Evolutionary conservation across 2,329 filamentous ascomycete genomes (phyloP).

Genomic region (Trichophyton verrucosum): DNA sequence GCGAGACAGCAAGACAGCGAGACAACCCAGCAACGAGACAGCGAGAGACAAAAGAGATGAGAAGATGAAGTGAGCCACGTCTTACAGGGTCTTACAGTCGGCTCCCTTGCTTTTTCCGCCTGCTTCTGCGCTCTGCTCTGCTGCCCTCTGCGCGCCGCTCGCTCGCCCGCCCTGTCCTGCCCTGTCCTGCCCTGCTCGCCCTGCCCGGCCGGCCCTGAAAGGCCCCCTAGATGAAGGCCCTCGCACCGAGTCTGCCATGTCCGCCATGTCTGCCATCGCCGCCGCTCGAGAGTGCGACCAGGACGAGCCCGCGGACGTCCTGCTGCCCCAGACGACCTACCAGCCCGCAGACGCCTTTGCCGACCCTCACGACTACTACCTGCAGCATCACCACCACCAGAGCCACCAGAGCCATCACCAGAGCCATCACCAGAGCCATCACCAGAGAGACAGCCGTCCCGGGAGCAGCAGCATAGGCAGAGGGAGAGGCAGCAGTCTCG

Average conservation of each 20-base stretch:
- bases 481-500: background rate
- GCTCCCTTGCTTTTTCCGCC: constrained; percentile 5
- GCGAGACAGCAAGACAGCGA: background rate
- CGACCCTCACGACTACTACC: constrained; percentile 42
- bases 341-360: constrained; percentile 19
- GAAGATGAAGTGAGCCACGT: background rate
- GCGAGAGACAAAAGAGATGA: background rate
- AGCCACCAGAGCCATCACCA: background rate
- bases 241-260: background rate
- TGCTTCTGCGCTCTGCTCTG: background rate
- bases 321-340: constrained; percentile 3
- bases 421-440: background rate
- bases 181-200: background rate
- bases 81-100: background rate
- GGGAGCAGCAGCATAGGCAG: background rate
- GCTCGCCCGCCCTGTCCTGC: constrained; percentile 7
- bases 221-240: background rate
- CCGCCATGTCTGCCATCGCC: background rate
- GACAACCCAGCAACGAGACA: background rate
- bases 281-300: background rate
- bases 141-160: background rate
- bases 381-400: constrained; percentile 29
- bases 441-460: background rate
- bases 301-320: background rate
- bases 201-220: background rate